Conservation (phyloP, 2,329 filamentous ascomycete species). For the Bisporella sp. region DNA sequence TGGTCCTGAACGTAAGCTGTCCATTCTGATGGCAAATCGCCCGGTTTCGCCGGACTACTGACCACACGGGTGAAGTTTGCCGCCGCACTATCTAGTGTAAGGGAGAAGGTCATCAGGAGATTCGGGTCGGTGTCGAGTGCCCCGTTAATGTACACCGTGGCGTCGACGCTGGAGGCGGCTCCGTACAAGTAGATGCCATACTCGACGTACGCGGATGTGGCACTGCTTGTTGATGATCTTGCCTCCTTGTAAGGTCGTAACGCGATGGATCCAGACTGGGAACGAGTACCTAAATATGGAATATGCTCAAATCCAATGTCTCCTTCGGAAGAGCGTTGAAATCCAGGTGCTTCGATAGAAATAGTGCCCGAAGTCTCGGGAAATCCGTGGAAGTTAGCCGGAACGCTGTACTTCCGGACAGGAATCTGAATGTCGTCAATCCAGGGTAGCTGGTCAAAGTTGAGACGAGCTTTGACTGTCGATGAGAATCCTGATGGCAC, state of each 20-base stretch:
- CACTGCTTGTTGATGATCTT: slow-evolving; percentile 24
- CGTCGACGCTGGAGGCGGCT: not conserved
- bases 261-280: not conserved
- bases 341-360: no score
- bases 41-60: not conserved
- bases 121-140: not conserved
- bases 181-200: not conserved
- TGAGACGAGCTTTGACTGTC: no score
- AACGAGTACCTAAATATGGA: not conserved
- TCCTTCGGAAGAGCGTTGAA: not conserved
- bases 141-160: not conserved
- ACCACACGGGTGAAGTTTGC: not conserved
- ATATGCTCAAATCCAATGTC: not conserved
- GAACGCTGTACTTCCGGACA: no score
- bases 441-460: no score
- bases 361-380: no score
- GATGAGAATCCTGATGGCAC: not conserved
- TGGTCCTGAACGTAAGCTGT: not conserved
- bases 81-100: not conserved
- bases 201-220: slow-evolving; percentile 18
- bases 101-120: not conserved
- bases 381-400: no score
- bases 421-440: no score
- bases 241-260: no score
- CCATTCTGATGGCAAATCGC: not conserved